phyloP scores from a whole-genome alignment of 306 rosid species.

The Fragaria nilgerrensis region DNA sequence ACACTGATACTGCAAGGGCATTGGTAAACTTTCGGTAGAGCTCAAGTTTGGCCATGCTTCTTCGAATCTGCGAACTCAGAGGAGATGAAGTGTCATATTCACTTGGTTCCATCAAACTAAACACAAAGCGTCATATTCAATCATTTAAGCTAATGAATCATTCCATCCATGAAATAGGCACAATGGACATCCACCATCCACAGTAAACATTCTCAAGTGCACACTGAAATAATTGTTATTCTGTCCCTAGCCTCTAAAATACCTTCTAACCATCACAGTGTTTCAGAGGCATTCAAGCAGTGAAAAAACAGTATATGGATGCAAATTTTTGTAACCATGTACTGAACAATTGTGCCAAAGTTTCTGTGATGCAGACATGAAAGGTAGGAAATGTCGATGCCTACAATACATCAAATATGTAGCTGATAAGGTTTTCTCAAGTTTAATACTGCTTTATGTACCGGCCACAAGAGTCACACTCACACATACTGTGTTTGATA shows the following conservation, averaged over 20 bases:
- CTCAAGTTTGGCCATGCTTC: conserved; percentile 67
- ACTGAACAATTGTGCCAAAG: background rate
- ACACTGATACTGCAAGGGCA: conserved; percentile 68
- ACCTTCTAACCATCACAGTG: background rate
- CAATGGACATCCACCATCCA: background rate
- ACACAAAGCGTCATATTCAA: background rate
- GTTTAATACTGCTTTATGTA: background rate
- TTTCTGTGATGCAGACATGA: background rate
- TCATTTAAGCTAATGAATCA: background rate
- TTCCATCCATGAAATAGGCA: background rate
- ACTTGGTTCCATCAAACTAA: conserved; percentile 6
- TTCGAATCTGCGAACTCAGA: conserved; percentile 44
- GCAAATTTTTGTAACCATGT: background rate
- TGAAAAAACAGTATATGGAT: background rate
- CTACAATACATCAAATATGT: background rate
- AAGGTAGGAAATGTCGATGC: background rate
- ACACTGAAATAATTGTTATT: background rate
- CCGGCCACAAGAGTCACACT: background rate
- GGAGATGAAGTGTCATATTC: conserved; percentile 13
- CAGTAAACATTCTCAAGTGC: background rate
- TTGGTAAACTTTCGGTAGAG: conserved; percentile 78
- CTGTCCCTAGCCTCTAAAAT: background rate
- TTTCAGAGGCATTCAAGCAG: background rate
- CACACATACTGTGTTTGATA: conserved; percentile 6
- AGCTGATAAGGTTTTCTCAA: background rate